A percentile compares a stretch with the other conserved stretches of the same genome.
These are phyloP conservation scores for Nothomitra cinnamomea DNA, from an alignment of 2,329 filamentous ascomycete species.

Conservation along the genomic window DNA sequence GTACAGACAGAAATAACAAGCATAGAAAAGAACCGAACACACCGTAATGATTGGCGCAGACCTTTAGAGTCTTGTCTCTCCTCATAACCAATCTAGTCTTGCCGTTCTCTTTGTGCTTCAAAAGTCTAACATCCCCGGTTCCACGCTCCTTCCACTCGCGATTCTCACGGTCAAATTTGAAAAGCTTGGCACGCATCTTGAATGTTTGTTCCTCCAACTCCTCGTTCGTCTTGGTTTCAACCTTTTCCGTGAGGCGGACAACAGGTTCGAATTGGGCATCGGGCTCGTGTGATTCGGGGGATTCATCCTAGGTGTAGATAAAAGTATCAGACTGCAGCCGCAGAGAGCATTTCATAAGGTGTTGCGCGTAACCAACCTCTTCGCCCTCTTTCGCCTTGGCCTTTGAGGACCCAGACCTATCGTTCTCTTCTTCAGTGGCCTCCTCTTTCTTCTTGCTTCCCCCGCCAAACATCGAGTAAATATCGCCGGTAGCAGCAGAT, in stretches of 20 bases:
- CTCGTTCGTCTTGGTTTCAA: constrained; percentile 95
- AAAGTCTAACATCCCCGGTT: constrained; percentile 84
- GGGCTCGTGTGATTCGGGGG: constrained; percentile 30
- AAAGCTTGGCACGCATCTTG: constrained; percentile 99
- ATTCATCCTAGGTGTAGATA: constrained; percentile 41
- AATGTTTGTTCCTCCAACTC: constrained; percentile 94
- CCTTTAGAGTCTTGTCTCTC: constrained; percentile 98
- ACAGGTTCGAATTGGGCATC: constrained; percentile 97
- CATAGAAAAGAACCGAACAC: constrained; percentile 24
- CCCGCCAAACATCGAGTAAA: constrained; percentile 98
- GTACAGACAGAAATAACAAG: neutral
- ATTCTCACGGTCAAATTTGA: constrained; percentile 85
- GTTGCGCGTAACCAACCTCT: constrained; percentile 18
- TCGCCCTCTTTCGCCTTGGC: constrained; percentile 53
- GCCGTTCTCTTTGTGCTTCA: constrained; percentile 98
- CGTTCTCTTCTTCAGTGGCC: constrained; percentile 55
- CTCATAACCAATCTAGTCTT: constrained; percentile 98
- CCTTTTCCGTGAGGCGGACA: constrained; percentile 87
- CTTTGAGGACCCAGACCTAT: constrained; percentile 70
- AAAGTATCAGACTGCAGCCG: neutral
- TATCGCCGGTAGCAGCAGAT: constrained; percentile 33
- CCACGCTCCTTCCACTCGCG: constrained; percentile 99
- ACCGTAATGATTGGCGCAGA: constrained; percentile 99
- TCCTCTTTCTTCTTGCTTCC: constrained; percentile 96
- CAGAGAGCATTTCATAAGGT: neutral